Evolutionary conservation across 2,329 filamentous ascomycete genomes (phyloP).

Genomic region (Fusarium sp.): DNA sequence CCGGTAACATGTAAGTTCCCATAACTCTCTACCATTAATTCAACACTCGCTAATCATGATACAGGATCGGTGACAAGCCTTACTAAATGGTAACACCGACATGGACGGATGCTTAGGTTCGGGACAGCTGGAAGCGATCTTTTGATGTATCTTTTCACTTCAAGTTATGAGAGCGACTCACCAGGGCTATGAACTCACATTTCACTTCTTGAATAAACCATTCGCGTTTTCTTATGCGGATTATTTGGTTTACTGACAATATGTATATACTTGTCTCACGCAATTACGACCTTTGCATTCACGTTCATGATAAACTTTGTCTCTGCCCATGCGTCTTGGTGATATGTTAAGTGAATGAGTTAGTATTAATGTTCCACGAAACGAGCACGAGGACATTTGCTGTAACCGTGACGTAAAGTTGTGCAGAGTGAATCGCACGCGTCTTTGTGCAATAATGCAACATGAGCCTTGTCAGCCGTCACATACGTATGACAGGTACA

Average conservation of each 20-base stretch:
- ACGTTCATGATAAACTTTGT: background rate
- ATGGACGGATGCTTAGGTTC: conserved; percentile 7
- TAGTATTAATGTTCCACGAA: background rate
- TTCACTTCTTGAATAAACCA: conserved; percentile 27
- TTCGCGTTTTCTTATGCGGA: conserved; percentile 14
- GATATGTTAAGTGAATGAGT: background rate
- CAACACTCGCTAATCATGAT: conserved; percentile 11
- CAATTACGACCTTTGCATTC: conserved; percentile 13
- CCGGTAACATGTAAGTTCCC: conserved; percentile 40
- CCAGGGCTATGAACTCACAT: conserved; percentile 20
- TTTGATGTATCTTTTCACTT: conserved; percentile 29
- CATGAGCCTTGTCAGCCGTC: background rate
- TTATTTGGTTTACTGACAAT: conserved; percentile 7
- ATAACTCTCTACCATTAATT: background rate
- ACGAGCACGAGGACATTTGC: background rate
- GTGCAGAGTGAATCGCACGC: background rate
- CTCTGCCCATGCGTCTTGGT: background rate
- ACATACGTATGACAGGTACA: background rate
- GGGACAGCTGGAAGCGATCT: conserved; percentile 11
- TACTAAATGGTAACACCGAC: conserved; percentile 25
- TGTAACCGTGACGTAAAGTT: too few species aligned
- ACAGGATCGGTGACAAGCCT: conserved; percentile 33
- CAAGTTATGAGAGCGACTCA: conserved; percentile 23
- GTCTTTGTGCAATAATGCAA: background rate
- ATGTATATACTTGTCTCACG: conserved; percentile 13